phyloP scores from a whole-genome alignment of 192 early-diverging fungal genomes.

The Podochytrium sp. region DNA sequence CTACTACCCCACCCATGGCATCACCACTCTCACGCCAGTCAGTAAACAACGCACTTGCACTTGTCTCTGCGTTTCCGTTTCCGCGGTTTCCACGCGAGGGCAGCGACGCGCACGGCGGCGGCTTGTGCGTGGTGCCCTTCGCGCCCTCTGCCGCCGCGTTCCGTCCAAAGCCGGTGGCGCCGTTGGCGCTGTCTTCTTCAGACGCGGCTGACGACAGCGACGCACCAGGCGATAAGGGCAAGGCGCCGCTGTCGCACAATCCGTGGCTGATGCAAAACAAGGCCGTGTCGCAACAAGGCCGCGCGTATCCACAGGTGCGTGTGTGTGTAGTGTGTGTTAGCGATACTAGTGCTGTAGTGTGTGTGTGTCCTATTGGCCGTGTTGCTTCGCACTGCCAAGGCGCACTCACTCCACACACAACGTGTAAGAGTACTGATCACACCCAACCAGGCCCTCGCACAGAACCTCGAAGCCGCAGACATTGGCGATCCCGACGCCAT shows the following conservation, averaged over 20 bases:
- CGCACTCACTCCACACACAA: background rate
- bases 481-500: conserved; percentile 30
- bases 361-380: background rate
- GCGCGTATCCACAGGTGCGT: background rate
- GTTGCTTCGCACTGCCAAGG: background rate
- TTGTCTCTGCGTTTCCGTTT: conserved; percentile 1
- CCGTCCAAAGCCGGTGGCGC: background rate
- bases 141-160: background rate
- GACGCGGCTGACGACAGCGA: background rate
- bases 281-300: background rate
- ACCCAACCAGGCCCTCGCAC: background rate
- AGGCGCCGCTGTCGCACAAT: background rate
- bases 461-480: conserved; percentile 21
- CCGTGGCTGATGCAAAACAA: background rate
- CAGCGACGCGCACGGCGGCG: background rate
- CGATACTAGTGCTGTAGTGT: too few relatives aligned
- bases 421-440: background rate
- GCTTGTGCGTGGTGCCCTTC: background rate
- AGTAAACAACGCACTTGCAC: background rate
- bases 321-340: background rate
- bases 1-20: background rate
- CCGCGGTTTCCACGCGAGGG: conserved; percentile 4
- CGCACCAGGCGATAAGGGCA: background rate
- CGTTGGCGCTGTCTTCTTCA: background rate
- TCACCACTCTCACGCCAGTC: background rate